These are phyloP conservation scores for Melaleuca alternifolia DNA, from an alignment of 345 rosid genomes.

Conservation along the genomic window DNA sequence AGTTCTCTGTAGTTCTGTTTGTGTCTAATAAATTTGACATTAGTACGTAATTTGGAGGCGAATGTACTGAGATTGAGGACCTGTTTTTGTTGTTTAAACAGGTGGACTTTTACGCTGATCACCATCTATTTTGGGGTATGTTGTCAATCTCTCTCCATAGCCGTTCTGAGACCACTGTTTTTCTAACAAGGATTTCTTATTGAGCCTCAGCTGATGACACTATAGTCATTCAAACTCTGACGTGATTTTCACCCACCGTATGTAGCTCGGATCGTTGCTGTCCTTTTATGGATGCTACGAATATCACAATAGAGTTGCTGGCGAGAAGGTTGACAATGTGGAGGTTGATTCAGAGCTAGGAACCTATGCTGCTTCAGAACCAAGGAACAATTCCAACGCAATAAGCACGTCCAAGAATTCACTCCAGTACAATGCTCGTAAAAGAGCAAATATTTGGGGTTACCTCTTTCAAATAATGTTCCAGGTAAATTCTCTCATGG, in stretches of 20 bases:
- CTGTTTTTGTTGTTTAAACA: conserved; percentile 20
- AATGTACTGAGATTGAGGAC: not conserved
- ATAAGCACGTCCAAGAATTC: conserved; percentile 23
- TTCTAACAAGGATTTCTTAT: not conserved
- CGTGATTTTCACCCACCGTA: not conserved
- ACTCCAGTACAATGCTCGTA: conserved; percentile 10
- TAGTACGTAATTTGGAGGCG: not conserved
- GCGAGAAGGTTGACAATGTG: conserved; percentile 53
- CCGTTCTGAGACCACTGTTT: not conserved
- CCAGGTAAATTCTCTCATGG: conserved; percentile 41
- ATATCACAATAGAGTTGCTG: conserved; percentile 51
- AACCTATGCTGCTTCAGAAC: not conserved
- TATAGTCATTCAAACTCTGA: not conserved
- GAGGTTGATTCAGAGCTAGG: conserved; percentile 75
- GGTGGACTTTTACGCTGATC: conserved; percentile 81
- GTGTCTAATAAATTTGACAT: not conserved
- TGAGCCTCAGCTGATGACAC: not conserved
- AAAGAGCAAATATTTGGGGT: conserved; percentile 54
- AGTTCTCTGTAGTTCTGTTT: not conserved
- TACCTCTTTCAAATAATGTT: conserved; percentile 71
- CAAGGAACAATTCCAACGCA: conserved; percentile 2
- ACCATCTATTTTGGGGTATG: conserved; percentile 87
- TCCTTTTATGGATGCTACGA: conserved; percentile 70
- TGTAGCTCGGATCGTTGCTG: conserved; percentile 68
- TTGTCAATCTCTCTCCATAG: not conserved